Base-by-base conservation (phyloP, 495 filamentous ascomycete genomes). In the Chaetomium fimeti region DNA sequence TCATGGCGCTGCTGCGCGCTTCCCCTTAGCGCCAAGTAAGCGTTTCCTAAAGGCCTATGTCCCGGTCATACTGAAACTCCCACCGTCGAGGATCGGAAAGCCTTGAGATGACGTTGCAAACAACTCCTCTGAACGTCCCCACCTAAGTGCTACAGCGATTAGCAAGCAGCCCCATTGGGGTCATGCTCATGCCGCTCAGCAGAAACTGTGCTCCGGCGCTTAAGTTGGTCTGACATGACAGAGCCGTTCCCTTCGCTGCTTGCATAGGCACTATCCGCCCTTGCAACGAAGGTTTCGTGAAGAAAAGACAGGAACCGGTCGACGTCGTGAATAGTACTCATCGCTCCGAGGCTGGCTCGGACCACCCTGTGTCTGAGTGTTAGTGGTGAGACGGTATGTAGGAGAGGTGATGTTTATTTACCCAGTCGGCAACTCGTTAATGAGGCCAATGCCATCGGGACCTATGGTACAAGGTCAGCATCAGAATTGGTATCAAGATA, bases 291-390 rank as follows among this genome's bases (percentile, higher is more conserved):
- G 13, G 77, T 76, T 5, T 85, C 75, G 24, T 78, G 68, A 7
- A 90, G 45, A 68, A 89, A 90, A 3, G 73, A 62, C 2, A 90
- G 43, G 52, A 91, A 83, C 0, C 66, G 72, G 43, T 85, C 79
- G 16, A 91, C 81, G 61, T 92, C 89, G 4, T 77, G 66, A 24
- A 76, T 62, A 2, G 83, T 89, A 64, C 85, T 89, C 88, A 90
- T 90, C 5, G 88, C 89, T 5, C 89, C 89, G 8, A 92, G 73
- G 65, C 87, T 89, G 5, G 83, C 85, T 12, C 89, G 78, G 5
- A 89, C 83, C 32, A 91, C 81, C 0, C 89, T 62, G 60, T 8
- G 9, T 78, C 64, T 0, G 18, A 54, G 18, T 60, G 63, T 72
- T 52, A 71, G 66, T 16, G 11, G 2, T 5, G 20, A 8, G 36